These are phyloP conservation scores for Lepidium sativum DNA, from an alignment of 345 rosid species.

Conservation along the genomic window DNA sequence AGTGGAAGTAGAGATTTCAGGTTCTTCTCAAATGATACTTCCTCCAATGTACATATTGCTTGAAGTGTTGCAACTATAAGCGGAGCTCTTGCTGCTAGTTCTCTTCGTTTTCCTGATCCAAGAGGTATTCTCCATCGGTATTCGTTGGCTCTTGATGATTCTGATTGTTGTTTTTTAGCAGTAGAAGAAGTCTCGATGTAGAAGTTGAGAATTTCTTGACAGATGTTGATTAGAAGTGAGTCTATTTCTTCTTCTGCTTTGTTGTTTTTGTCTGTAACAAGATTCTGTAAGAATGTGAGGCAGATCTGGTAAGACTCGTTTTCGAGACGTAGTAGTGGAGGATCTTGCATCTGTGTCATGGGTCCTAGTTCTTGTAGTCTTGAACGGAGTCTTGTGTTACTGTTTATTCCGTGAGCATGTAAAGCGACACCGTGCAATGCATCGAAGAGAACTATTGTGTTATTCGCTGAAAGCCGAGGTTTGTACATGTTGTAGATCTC, in stretches of 20 bases:
- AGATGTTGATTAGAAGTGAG: constrained; percentile 57
- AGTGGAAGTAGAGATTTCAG: constrained; percentile 62
- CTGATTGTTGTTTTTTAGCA: constrained; percentile 30
- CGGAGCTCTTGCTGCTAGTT: constrained; percentile 83
- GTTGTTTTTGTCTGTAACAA: constrained; percentile 41
- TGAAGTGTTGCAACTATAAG: constrained; percentile 71
- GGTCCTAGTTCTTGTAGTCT: constrained; percentile 78
- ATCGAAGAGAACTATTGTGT: constrained; percentile 61
- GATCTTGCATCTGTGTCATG: constrained; percentile 96
- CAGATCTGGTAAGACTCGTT: constrained; percentile 94
- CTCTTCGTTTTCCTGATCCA: constrained; percentile 89
- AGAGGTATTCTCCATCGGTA: constrained; percentile 65
- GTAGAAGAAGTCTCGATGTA: constrained; percentile 47
- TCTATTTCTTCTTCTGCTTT: constrained; percentile 59
- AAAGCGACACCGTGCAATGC: constrained; percentile 78
- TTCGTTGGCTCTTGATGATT: constrained; percentile 31
- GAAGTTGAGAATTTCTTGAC: constrained; percentile 61
- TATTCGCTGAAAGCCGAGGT: constrained; percentile 60
- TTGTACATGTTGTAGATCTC: constrained; percentile 90
- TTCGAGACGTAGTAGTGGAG: constrained; percentile 87
- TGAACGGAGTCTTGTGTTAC: constrained; percentile 42
- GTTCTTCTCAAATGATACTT: constrained; percentile 65
- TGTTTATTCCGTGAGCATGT: constrained; percentile 75
- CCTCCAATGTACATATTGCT: constrained; percentile 69
- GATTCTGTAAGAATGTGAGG: constrained; percentile 82